Evolutionary conservation across 768 basidiomycete genomes (phyloP), one percentile per base, ranked within the genome.

Genomic region (Trametes gibbosa): DNA sequence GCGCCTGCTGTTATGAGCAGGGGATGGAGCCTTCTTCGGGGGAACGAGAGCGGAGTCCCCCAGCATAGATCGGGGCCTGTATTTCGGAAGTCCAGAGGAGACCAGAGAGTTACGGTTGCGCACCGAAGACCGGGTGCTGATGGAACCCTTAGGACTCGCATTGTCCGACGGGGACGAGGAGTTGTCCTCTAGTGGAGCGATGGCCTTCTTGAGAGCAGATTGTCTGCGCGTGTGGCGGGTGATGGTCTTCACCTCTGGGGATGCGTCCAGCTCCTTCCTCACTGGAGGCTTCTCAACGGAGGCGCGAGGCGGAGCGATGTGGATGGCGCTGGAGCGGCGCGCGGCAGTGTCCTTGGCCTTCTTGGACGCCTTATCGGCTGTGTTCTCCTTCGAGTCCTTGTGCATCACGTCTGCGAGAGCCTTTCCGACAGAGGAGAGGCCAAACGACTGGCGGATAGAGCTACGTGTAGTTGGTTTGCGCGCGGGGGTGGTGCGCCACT

Each of bases 391-490:
- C 46, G 52, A 64, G 39, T 79, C 78, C 74, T 89, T 89, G 80
- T 83, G 84, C 70, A 90, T 89, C 61, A 86, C 87, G 75, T 90
- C 90, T 63, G 81, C 87, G 58, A 92, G 78, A 34, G 88, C 89
- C 74, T 87, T 90, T 67, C 87, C 82, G 49, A 86, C 79, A 14
- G 84, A 84, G 16, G 86, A 81, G 58, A 89, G 82, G 70, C 83
- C 86, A 59, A 92, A 79, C 52, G 89, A 88, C 56, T 87, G 86
- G 68, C 89, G 84, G 62, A 90, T 79, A 42, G 87, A 87, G 69
- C 78, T 79, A 68, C 84, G 76, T 49, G 87, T 84, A 59, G 75
- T 73, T 53, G 84, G 79, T 71, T 86, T 17, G 63, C 69, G 73
- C 66, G 68, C 23, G 55, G 62, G 75, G 10, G n/a, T n/a, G 77